phyloP scores from a whole-genome alignment of 2,329 filamentous ascomycete species.

The Claviceps capensis region DNA sequence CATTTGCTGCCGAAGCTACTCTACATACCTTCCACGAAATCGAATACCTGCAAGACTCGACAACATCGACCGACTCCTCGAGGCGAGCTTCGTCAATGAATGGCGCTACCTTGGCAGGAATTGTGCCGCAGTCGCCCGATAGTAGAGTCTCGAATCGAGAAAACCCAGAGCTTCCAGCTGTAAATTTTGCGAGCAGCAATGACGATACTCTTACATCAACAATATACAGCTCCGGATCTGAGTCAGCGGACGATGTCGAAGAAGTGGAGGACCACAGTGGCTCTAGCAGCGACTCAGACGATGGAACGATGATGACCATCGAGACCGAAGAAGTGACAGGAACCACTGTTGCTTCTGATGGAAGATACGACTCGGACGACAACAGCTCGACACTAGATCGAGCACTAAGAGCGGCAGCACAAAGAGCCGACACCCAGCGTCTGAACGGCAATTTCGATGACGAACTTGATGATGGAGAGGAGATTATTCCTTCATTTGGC shows the following conservation, averaged over 20 bases:
- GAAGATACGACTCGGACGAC: constrained; percentile 44
- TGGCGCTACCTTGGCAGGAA: constrained; percentile 19
- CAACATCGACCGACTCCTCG: constrained; percentile 64
- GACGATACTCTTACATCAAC: constrained; percentile 63
- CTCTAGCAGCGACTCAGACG: constrained; percentile 48
- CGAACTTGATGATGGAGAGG: constrained; percentile 50
- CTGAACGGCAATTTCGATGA: constrained; percentile 35
- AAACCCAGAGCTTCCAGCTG: constrained; percentile 52
- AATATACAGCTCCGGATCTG: constrained; percentile 57
- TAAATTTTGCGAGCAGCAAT: constrained; percentile 51
- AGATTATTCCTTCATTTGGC: constrained; percentile 63
- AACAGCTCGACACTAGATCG: constrained; percentile 66
- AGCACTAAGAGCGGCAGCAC: constrained; percentile 60
- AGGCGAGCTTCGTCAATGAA: constrained; percentile 52
- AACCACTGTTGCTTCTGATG: constrained; percentile 48
- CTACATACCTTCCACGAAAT: constrained; percentile 94
- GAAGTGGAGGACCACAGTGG: constrained; percentile 38
- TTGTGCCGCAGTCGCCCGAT: constrained; percentile 45
- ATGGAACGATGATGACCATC: constrained; percentile 70
- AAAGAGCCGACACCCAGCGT: constrained; percentile 59
- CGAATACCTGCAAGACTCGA: constrained; percentile 78
- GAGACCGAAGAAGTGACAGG: constrained; percentile 66
- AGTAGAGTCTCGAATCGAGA: constrained; percentile 49
- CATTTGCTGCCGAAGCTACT: constrained; percentile 93
- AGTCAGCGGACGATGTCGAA: constrained; percentile 39